Evolutionary conservation across 352 stramenopile species (phyloP).

Genomic region (Aphanomyces euteiches): DNA sequence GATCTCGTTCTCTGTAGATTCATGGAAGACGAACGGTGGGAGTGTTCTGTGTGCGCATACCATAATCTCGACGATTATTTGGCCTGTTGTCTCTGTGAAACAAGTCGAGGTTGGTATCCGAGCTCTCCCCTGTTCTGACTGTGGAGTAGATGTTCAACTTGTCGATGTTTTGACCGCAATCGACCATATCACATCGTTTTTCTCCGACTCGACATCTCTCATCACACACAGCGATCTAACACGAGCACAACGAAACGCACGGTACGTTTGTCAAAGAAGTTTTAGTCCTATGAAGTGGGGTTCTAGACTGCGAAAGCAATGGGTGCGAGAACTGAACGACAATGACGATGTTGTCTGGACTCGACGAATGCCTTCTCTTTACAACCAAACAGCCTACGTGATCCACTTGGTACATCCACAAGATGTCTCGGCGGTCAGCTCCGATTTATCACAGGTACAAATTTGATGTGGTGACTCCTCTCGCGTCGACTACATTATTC

Average conservation of each 20-base stretch:
- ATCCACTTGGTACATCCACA: neutral
- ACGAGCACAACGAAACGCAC: neutral
- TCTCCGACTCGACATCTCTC: neutral
- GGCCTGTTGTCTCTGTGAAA: neutral
- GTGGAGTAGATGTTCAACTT: neutral
- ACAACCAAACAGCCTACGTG: neutral
- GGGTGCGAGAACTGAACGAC: too few relatives aligned
- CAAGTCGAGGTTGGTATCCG: neutral
- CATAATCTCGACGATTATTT: neutral
- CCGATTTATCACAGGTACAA: too few relatives aligned
- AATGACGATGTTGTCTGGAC: too few relatives aligned
- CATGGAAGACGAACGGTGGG: neutral
- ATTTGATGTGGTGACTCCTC: too few relatives aligned
- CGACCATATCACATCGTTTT: neutral
- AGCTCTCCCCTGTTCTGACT: too few relatives aligned
- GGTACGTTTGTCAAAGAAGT: neutral
- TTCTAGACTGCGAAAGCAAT: slow-evolving; percentile 4
- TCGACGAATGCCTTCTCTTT: neutral
- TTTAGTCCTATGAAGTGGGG: neutral
- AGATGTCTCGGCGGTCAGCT: too few relatives aligned
- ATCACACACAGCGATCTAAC: neutral
- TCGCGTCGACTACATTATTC: too few relatives aligned
- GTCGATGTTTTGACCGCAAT: neutral
- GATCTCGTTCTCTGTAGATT: neutral
- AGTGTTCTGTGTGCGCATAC: neutral